Evolutionary conservation across 257 asterid genomes (phyloP).

Genomic region (Misopates orontium): DNA sequence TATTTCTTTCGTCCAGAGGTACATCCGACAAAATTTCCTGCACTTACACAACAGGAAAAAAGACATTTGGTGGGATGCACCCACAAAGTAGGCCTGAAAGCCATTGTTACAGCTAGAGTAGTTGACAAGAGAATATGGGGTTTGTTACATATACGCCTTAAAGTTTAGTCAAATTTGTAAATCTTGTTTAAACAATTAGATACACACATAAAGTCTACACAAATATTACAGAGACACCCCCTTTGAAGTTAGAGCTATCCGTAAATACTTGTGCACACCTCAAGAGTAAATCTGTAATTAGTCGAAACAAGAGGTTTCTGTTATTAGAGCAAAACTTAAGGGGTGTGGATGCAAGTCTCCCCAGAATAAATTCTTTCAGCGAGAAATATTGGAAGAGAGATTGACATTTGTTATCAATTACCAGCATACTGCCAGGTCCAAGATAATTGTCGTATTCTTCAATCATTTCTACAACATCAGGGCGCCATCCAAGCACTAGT

Average conservation of each 20-base stretch:
- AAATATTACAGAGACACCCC: no score
- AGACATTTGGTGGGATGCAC: not conserved
- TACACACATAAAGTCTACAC: no score
- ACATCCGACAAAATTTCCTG: constrained; percentile 96
- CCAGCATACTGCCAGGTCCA: constrained; percentile 92
- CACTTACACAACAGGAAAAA: constrained; percentile 28
- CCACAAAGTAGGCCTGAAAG: not conserved
- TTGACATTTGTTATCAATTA: constrained; percentile 28
- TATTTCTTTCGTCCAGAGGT: constrained; percentile 75
- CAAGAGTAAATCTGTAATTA: not conserved
- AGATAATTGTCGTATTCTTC: constrained; percentile 90
- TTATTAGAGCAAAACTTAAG: no score
- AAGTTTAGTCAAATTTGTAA: no score
- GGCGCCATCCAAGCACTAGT: constrained; percentile 92
- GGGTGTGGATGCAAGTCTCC: no score
- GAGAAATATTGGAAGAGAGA: constrained; percentile 13
- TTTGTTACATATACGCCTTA: no score
- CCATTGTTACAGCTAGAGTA: no score
- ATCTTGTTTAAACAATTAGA: no score
- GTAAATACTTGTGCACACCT: not conserved
- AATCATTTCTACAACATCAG: constrained; percentile 81
- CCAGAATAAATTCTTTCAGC: not conserved
- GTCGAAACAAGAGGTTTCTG: no score
- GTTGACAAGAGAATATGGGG: no score
- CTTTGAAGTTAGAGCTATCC: no score